Evolutionary conservation across 2,329 filamentous ascomycete species (phyloP).

Genomic region (Claviceps quebecensis): DNA sequence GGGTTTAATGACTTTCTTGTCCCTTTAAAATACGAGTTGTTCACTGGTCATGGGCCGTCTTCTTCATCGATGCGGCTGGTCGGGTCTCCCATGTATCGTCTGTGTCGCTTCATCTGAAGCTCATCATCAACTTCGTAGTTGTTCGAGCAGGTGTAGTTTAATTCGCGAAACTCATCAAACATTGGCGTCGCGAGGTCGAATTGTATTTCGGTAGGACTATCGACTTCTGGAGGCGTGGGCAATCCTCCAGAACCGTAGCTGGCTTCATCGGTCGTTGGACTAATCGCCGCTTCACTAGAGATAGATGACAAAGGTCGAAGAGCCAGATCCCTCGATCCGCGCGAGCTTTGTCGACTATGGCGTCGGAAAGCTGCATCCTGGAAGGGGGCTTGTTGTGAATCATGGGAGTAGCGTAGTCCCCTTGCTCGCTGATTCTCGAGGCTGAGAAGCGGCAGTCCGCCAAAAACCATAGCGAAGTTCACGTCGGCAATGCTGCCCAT

Average conservation of each 20-base stretch:
- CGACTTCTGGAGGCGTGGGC: conserved; percentile 24
- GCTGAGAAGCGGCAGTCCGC: conserved; percentile 21
- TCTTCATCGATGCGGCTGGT: conserved; percentile 25
- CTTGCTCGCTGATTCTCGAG: conserved; percentile 15
- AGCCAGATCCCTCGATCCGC: conserved; percentile 3
- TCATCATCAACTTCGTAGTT: conserved; percentile 18
- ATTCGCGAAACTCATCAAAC: conserved; percentile 14
- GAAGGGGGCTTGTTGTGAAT: conserved; percentile 1
- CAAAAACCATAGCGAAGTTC: conserved; percentile 20
- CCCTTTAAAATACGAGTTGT: background rate
- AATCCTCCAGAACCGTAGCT: conserved; percentile 17
- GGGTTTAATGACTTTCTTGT: background rate
- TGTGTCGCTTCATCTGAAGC: conserved; percentile 22
- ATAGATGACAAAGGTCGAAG: conserved; percentile 6
- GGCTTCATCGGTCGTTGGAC: conserved; percentile 22
- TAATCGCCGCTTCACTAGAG: conserved; percentile 23
- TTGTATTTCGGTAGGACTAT: conserved; percentile 17
- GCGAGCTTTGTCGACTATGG: conserved; percentile 5
- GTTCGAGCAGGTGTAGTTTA: conserved; percentile 18
- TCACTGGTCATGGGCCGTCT: conserved; percentile 10
- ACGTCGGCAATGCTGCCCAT: conserved; percentile 13
- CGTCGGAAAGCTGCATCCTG: conserved; percentile 2
- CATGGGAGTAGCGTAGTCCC: conserved; percentile 8
- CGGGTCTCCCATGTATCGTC: conserved; percentile 20
- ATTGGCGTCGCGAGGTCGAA: conserved; percentile 12